These are phyloP conservation scores for Hypoxylon sp. DNA, from an alignment of 2,329 filamentous ascomycete genomes.

Conservation along the genomic window DNA sequence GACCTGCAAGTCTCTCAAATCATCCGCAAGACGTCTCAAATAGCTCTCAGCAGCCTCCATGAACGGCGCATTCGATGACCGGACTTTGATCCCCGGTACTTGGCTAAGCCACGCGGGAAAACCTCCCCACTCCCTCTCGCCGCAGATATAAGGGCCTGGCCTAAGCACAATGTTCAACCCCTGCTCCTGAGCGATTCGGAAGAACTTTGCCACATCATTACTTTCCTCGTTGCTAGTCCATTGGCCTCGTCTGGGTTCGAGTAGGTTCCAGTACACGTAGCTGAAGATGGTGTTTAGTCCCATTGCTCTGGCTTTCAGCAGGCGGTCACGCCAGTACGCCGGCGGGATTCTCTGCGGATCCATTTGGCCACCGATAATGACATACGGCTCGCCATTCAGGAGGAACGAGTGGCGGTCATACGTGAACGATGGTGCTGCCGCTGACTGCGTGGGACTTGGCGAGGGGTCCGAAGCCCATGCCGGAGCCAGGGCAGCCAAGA, in stretches of 20 bases:
- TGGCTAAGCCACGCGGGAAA: constrained; percentile 63
- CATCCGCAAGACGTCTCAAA: constrained; percentile 57
- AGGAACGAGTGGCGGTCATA: constrained; percentile 59
- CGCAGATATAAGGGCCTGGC: constrained; percentile 65
- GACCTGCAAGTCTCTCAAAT: constrained; percentile 57
- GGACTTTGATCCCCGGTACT: constrained; percentile 59
- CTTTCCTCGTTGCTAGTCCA: constrained; percentile 57
- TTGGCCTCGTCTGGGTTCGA: constrained; percentile 59
- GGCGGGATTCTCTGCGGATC: constrained; percentile 65
- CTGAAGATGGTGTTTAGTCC: constrained; percentile 66
- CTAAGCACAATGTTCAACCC: constrained; percentile 63
- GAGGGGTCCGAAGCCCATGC: constrained; percentile 10
- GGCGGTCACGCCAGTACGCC: constrained; percentile 63
- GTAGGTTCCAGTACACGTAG: constrained; percentile 67
- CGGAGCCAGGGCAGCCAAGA: constrained; percentile 12
- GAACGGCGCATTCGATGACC: constrained; percentile 60
- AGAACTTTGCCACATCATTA: constrained; percentile 66
- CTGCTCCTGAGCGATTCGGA: constrained; percentile 63
- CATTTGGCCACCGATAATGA: constrained; percentile 66
- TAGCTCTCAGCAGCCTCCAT: constrained; percentile 58
- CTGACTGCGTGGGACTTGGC: constrained; percentile 29
- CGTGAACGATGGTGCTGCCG: constrained; percentile 53
- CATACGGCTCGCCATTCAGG: constrained; percentile 58
- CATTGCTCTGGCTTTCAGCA: constrained; percentile 62
- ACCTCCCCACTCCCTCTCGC: constrained; percentile 65